Conservation (phyloP, 148 eudicot species). For the Rhododendron molle region DNA sequence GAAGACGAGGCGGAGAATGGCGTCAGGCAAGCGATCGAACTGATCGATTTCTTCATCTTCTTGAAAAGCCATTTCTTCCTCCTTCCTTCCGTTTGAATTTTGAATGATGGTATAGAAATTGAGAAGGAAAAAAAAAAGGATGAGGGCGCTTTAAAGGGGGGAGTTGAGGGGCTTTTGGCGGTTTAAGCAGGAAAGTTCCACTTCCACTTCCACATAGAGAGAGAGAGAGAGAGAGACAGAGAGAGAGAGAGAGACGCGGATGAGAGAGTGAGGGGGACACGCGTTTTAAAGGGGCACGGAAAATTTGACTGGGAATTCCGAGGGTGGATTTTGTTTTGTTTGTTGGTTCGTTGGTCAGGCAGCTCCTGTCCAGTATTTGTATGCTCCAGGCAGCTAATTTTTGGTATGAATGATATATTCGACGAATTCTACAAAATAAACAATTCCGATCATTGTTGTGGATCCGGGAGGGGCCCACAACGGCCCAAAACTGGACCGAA, state of each 20-base stretch:
- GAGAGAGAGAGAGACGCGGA: neutral
- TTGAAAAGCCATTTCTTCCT: neutral
- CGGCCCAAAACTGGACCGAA: no score
- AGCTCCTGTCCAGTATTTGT: no score
- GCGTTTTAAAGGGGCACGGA: neutral
- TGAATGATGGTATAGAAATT: neutral
- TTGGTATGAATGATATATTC: no score
- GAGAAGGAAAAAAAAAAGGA: neutral
- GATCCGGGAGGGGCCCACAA: no score
- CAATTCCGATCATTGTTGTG: no score
- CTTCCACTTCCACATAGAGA: neutral
- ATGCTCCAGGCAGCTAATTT: no score
- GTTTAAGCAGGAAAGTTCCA: neutral
- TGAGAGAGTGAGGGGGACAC: neutral
- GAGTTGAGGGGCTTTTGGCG: neutral
- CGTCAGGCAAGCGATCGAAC: slow-evolving; percentile 59
- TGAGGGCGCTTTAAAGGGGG: neutral
- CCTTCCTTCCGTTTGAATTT: neutral
- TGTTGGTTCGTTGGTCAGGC: no score
- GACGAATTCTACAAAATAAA: no score
- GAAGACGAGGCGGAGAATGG: slow-evolving; percentile 35
- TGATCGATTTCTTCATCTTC: slow-evolving; percentile 21
- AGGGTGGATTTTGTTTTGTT: neutral
- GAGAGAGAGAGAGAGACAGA: neutral
- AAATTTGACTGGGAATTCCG: neutral